Evolutionary conservation across 257 asterid genomes (phyloP), one percentile per base, ranked within the genome.

Genomic region (Nicotiana knightiana): DNA sequence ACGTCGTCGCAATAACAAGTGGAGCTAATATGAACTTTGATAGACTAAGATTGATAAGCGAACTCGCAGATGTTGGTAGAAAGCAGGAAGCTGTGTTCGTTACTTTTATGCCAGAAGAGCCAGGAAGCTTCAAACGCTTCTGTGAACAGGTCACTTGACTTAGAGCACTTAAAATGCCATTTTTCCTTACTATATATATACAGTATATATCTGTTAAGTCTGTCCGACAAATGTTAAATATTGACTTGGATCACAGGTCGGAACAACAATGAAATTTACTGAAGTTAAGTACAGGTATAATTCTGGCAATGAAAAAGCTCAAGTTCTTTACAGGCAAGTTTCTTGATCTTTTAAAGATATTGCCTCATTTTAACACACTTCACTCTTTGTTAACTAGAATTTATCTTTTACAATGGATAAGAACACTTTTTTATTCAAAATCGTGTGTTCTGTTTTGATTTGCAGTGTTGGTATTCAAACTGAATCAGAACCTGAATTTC

Each of bases 11-110:
- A 58, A 88, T 93, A 85, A 90, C 99, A 18, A 94, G 94, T 76
- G 98, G 98, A 76, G 99, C 97, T 63, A 96, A 94, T 88, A 92
- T 94, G 97, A 94, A 94, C 75, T 96, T 96, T 81, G 97, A 96
- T 81, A 88, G 97, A 81, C 87, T 96, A 86, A 90, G 97, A 90
- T 85, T 94, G 87, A 96, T 96, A 70, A 93, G 97, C 85, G 96
- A 93, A 82, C 97, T 93, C 82, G 98, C 97, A 21, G 90, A 96
- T 83, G 93, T 91, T 65, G 98, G 98, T 88, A 87, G 98, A 79
- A 96, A 89, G 28, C 82, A 89, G 55, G 94, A 96, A 86, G 97
- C 94, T 76, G 97, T 94, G 76, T 91, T 94, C 71, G 93, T 97
- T 4, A 94, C 98, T 77, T 87, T 83, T 87, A 77, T 93, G 94